A percentile compares a stretch with the other conserved stretches of the same genome.
Conservation (phyloP, 139 green algal species). For the Picochlorum costavermella region DNA sequence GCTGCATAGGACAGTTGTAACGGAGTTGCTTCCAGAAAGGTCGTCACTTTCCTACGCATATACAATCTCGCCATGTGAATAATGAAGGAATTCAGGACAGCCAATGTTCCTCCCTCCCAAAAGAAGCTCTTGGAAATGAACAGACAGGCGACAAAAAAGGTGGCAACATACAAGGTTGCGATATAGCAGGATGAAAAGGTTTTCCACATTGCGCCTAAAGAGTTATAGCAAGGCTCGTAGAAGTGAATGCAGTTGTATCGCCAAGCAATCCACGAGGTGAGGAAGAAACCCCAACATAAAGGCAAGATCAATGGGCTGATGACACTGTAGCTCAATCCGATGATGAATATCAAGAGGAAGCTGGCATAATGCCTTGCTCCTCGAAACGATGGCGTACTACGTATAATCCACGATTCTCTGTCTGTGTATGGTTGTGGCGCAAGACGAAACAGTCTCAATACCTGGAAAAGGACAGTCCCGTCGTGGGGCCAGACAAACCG, state of each 20-base stretch:
- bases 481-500: constrained; percentile 10
- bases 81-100: neutral
- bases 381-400: constrained; percentile 1
- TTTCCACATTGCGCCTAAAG: neutral
- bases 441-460: neutral
- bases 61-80: neutral
- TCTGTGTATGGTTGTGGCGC: neutral
- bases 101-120: neutral
- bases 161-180: neutral
- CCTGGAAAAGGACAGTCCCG: constrained; percentile 3
- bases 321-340: constrained; percentile 2
- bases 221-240: constrained; percentile 2
- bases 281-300: neutral
- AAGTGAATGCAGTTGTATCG: constrained; percentile 5
- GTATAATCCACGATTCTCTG: neutral
- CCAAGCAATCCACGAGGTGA: neutral
- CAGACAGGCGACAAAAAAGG: neutral
- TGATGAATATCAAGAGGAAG: neutral
- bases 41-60: neutral
- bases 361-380: constrained; percentile 1
- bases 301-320: constrained; percentile 1
- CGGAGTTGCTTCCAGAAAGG: neutral
- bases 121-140: neutral
- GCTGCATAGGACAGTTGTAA: neutral
- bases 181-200: neutral